Percentiles rank a stretch among this genome's conserved stretches.
phyloP scores from a whole-genome alignment of 345 rosid species.

The Eucalyptus tenuipes region DNA sequence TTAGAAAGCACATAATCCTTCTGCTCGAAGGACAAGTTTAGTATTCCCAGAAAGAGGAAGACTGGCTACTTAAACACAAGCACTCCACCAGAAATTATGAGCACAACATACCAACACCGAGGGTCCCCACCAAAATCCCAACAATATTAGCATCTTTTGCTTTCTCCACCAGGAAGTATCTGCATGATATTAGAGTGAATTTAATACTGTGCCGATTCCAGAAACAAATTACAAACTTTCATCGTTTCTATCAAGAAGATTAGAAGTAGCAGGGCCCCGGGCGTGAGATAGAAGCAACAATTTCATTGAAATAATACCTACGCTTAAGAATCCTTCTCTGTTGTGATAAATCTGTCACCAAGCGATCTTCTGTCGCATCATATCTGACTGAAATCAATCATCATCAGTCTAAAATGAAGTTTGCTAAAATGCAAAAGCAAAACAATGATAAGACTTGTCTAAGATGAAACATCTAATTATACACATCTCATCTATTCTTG shows the following conservation, averaged over 20 bases:
- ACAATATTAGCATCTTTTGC: slow-evolving; percentile 92
- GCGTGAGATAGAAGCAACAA: background rate
- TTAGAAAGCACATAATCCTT: background rate
- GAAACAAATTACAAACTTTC: background rate
- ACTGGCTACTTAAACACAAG: background rate
- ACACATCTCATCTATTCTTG: background rate
- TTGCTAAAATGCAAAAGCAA: background rate
- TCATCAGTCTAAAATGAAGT: background rate
- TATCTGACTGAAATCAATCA: slow-evolving; percentile 65
- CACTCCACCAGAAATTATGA: background rate
- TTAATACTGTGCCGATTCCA: background rate
- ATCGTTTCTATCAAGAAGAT: background rate
- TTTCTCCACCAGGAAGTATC: slow-evolving; percentile 91
- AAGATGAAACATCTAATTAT: background rate
- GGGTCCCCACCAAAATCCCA: slow-evolving; percentile 94
- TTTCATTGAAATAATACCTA: slow-evolving; percentile 25
- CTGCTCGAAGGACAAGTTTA: background rate
- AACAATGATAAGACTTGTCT: background rate
- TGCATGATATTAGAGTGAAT: slow-evolving; percentile 13
- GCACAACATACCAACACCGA: slow-evolving; percentile 72
- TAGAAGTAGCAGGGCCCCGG: background rate
- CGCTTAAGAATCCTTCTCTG: slow-evolving; percentile 74
- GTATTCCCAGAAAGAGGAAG: background rate
- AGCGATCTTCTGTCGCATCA: slow-evolving; percentile 47
- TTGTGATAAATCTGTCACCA: slow-evolving; percentile 68